Evolutionary conservation across 192 early-diverging fungal genomes (phyloP).

Genomic region (Gonapodya prolifera): DNA sequence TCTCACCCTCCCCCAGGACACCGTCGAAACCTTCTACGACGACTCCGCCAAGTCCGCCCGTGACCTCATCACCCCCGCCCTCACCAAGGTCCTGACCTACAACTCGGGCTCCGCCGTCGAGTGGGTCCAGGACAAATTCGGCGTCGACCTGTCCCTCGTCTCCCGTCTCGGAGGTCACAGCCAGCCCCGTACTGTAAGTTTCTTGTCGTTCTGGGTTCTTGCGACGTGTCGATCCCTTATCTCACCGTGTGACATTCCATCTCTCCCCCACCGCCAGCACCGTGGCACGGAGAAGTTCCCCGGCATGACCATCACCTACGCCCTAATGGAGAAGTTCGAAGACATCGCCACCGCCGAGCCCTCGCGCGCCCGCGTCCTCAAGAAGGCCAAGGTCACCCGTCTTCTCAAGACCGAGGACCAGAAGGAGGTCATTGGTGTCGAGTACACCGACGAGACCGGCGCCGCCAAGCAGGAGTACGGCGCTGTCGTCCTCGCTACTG

Average conservation of each 20-base stretch:
- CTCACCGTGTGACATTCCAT: too few species aligned
- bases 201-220: not conserved
- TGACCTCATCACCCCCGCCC: conserved; percentile 60
- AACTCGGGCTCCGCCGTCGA: conserved; percentile 79
- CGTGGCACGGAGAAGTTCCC: conserved; percentile 54
- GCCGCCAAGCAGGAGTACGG: conserved; percentile 47
- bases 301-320: conserved; percentile 92
- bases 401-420: conserved; percentile 53
- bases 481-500: conserved; percentile 82
- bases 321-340: conserved; percentile 70
- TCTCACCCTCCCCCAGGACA: conserved; percentile 39
- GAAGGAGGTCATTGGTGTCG: conserved; percentile 59
- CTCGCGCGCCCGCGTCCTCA: conserved; percentile 61
- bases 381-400: conserved; percentile 68
- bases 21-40: conserved; percentile 66
- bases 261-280: too few species aligned
- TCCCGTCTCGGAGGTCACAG: conserved; percentile 88
- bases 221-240: too few species aligned
- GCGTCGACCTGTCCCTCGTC: conserved; percentile 75
- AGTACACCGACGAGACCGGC: conserved; percentile 46
- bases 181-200: conserved; percentile 65
- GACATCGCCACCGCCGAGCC: conserved; percentile 50
- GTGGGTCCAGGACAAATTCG: conserved; percentile 85
- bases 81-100: conserved; percentile 75
- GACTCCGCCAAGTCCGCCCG: conserved; percentile 81